Percentiles rank a stretch among this genome's conserved stretches.
Evolutionary conservation across 306 rosid species (phyloP).

Genomic region (Lagenaria siceraria): DNA sequence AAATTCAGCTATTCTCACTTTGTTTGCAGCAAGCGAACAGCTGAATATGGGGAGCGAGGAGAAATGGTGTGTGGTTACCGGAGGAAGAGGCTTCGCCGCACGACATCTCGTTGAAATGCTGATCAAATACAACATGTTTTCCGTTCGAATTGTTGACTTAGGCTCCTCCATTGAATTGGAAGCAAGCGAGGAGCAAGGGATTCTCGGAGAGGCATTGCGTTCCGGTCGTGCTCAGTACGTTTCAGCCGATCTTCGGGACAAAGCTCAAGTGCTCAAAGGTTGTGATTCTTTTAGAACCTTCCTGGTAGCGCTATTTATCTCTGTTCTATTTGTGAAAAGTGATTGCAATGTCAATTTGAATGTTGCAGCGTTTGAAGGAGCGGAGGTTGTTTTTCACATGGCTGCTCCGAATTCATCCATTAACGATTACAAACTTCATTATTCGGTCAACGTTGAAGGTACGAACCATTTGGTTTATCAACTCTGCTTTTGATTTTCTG

Average conservation of each 20-base stretch:
- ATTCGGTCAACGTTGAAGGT: conserved; percentile 89
- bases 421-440: conserved; percentile 66
- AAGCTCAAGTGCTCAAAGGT: conserved; percentile 59
- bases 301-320: not conserved
- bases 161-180: conserved; percentile 49
- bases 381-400: conserved; percentile 87
- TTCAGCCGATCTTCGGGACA: conserved; percentile 63
- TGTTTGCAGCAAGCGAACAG: not conserved
- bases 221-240: conserved; percentile 64
- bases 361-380: conserved; percentile 61
- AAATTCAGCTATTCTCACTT: not conserved
- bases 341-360: not conserved
- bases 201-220: conserved; percentile 59
- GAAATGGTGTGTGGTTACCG: conserved; percentile 83
- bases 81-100: conserved; percentile 94
- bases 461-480: not conserved
- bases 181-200: conserved; percentile 43
- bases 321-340: not conserved
- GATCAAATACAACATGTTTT: conserved; percentile 28
- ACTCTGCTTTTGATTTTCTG: not conserved
- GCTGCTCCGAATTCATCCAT: conserved; percentile 94
- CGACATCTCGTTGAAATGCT: conserved; percentile 82
- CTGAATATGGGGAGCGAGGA: conserved; percentile 32
- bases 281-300: not conserved
- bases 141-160: conserved; percentile 71